Conservation (phyloP, 176 grass and related monocot species). For the Zea mays region DNA sequence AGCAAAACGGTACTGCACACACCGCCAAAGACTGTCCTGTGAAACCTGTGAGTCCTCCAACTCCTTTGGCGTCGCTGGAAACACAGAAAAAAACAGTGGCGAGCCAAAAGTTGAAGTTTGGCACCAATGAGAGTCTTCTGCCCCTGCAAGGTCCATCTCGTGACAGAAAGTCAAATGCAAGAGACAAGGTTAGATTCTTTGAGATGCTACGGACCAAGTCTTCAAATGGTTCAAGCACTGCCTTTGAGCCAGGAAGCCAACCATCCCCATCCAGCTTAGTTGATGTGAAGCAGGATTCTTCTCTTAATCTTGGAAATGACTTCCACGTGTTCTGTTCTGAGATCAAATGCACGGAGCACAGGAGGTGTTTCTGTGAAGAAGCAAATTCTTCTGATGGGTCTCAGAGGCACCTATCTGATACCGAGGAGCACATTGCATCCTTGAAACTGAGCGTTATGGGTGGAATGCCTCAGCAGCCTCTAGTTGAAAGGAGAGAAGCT, state of each 20-base stretch:
- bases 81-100: slow-evolving; percentile 38
- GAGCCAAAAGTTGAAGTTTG: slow-evolving; percentile 45
- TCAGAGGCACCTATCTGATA: slow-evolving; percentile 48
- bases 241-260: slow-evolving; percentile 39
- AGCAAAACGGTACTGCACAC: slow-evolving; percentile 47
- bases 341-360: slow-evolving; percentile 46
- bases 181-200: slow-evolving; percentile 56
- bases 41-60: slow-evolving; percentile 40
- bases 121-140: slow-evolving; percentile 28
- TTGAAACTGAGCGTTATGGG: slow-evolving; percentile 1
- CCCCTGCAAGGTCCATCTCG: slow-evolving; percentile 46
- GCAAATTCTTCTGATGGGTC: slow-evolving; percentile 48
- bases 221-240: slow-evolving; percentile 43
- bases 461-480: slow-evolving; percentile 33
- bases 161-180: slow-evolving; percentile 50
- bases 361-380: slow-evolving; percentile 45
- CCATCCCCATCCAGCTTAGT: slow-evolving; percentile 30
- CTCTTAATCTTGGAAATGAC: slow-evolving; percentile 30
- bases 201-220: slow-evolving; percentile 50
- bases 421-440: slow-evolving; percentile 40
- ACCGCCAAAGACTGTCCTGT: slow-evolving; percentile 41
- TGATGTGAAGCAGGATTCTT: slow-evolving; percentile 41
- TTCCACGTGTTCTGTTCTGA: slow-evolving; percentile 10
- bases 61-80: slow-evolving; percentile 35
- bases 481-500: slow-evolving; percentile 25